Conservation (phyloP, 2,329 filamentous ascomycete species). For the Cordyceps fumosorosea region DNA sequence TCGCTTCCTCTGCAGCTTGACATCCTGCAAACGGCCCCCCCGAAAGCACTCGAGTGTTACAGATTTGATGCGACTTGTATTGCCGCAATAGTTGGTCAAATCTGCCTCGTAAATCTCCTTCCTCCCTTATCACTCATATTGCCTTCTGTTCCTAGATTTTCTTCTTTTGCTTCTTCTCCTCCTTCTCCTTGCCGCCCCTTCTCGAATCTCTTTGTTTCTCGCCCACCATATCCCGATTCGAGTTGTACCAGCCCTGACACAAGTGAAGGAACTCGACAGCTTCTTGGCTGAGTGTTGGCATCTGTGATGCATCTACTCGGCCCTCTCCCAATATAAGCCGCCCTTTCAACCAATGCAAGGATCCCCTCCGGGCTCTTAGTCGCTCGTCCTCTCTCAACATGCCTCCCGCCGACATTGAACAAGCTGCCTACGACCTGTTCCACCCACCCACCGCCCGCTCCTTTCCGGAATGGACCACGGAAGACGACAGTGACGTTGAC, state of each 20-base stretch:
- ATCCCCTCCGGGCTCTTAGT: too few relatives aligned
- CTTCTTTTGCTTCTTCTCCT: conserved; percentile 12
- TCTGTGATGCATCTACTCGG: conserved; percentile 9
- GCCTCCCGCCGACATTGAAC: conserved; percentile 3
- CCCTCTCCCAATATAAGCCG: not conserved
- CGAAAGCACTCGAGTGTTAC: conserved; percentile 7
- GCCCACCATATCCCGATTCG: too few relatives aligned
- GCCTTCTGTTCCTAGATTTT: conserved; percentile 14
- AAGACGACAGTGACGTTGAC: conserved; percentile 10
- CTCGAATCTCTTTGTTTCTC: not conserved
- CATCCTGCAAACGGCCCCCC: not conserved
- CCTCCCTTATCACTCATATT: conserved; percentile 14
- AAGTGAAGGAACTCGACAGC: not conserved
- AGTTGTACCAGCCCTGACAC: too few relatives aligned
- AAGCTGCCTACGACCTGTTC: not conserved
- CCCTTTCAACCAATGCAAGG: not conserved
- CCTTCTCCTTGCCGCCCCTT: conserved; percentile 6
- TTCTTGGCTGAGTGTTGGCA: not conserved
- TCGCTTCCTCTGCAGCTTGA: not conserved
- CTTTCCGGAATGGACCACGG: conserved; percentile 7
- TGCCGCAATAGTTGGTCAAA: conserved; percentile 4
- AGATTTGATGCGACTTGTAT: conserved; percentile 11
- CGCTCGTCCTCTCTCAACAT: not conserved
- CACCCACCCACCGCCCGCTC: too few relatives aligned
- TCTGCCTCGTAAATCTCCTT: conserved; percentile 7